Base-by-base conservation (phyloP, 306 rosid species). In the Senna siamea region DNA sequence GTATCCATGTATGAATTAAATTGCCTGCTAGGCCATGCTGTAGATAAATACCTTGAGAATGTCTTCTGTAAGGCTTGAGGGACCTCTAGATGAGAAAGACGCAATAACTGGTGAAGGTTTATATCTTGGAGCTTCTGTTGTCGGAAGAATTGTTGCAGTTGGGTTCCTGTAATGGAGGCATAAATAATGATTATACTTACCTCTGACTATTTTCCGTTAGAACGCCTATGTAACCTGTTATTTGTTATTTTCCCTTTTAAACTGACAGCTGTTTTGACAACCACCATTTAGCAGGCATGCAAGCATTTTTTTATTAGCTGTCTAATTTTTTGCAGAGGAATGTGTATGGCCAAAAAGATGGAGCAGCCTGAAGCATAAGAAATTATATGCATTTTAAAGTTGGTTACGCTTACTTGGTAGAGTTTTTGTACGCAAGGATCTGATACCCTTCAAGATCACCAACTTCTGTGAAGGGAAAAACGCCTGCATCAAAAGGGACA, bases 61-160 rank as follows among this genome's bases (percentile, higher is more conserved):
- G 68, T 84, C 84, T 80, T 88, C 90, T 43, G 93, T 78, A 22
- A 82, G 89, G 62, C 58, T 51, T 6, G 86, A 75, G 26, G 93
- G 93, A 57, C 93, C 93, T 34, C 89, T 86, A 0, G 90, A 84
- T 15, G 93, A 88, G 85, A 88, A 88, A 73, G 34, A 79, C 8
- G 93, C 89, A 5, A 88, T 87, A 6, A 69, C 54, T 38, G 93
- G 93, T 69, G 89, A 83, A 28, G 93, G 90, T 69, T 66, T 88
- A 14, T 72, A 28, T 44, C 70, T 73, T 10, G 59, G 81, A 80
- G 84, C 86, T 62, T 69, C 85, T 46, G 75, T 69, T 6, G 93
- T 72, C 50, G 81, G 84, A 62, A 86, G 87, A 62, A 88, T 86
- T 67, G 81, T 75, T 58, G 87, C 90, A 46, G 69, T 75, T 55